These are phyloP conservation scores for Candida nemodendra DNA, from an alignment of 805 yeast genomes.

Conservation along the genomic window DNA sequence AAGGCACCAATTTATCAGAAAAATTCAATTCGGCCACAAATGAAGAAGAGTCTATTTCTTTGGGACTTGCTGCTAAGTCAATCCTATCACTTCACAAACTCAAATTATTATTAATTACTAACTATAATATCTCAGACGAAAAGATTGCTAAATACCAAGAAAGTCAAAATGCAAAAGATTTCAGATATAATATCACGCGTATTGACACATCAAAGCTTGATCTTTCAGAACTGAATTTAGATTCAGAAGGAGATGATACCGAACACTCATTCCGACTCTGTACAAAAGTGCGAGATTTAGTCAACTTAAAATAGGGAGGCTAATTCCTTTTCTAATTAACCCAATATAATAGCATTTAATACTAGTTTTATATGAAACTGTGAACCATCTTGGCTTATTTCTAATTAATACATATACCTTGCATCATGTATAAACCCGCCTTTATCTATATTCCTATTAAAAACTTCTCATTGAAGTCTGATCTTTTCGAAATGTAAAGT, in stretches of 20 bases:
- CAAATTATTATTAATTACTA: conserved; percentile 10
- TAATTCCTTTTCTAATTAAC: too few species aligned
- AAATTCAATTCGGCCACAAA: conserved; percentile 16
- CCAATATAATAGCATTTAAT: too few species aligned
- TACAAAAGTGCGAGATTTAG: too few species aligned
- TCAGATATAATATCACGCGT: conserved; percentile 13
- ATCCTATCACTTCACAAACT: conserved; percentile 17
- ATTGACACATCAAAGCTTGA: conserved; percentile 11
- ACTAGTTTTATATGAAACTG: too few species aligned
- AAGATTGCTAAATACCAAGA: conserved; percentile 24
- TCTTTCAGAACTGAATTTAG: conserved; percentile 11
- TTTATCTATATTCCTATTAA: conserved; percentile 26
- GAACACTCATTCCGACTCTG: conserved; percentile 2
- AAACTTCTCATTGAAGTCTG: conserved; percentile 61
- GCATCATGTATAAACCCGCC: too few species aligned
- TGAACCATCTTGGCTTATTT: too few species aligned
- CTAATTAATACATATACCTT: too few species aligned
- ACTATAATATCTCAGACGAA: conserved; percentile 22
- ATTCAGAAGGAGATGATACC: background rate
- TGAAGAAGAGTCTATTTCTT: conserved; percentile 3
- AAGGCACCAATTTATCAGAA: conserved; percentile 39
- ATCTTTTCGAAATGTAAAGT: conserved; percentile 64
- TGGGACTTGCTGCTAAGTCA: conserved; percentile 17
- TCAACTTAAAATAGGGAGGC: too few species aligned
- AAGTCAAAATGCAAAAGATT: conserved; percentile 16